These are phyloP conservation scores for Rhytidhysteron rufulum DNA, from an alignment of 2,329 filamentous ascomycete species.

Conservation along the genomic window DNA sequence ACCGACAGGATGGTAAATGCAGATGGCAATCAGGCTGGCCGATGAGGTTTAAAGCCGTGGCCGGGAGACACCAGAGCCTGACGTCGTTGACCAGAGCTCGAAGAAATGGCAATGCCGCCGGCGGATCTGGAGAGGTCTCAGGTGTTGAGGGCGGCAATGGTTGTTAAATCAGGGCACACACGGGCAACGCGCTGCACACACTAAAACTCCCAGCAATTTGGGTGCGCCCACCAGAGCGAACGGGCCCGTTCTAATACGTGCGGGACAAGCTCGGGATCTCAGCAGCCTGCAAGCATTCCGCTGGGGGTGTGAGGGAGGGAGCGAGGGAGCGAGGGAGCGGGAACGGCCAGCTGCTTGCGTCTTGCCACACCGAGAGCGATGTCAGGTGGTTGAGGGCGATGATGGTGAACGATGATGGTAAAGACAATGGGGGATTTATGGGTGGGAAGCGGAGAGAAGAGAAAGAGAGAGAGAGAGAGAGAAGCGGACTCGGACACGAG, in stretches of 20 bases:
- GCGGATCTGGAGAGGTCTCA: neutral
- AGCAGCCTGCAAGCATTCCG: no score
- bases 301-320: neutral
- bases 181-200: neutral
- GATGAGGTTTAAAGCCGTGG: neutral
- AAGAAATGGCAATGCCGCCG: neutral
- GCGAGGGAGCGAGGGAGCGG: no score
- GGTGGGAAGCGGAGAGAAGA: no score
- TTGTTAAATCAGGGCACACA: neutral
- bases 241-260: no score
- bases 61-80: neutral
- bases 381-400: no score
- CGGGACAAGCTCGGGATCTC: neutral
- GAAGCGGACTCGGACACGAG: no score
- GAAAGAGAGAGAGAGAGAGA: no score
- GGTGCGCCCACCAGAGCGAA: no score
- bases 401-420: no score
- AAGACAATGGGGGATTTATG: no score
- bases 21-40: neutral
- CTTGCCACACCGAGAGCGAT: no score
- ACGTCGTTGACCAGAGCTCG: neutral
- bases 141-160: neutral
- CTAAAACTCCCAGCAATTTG: neutral
- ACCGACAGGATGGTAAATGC: slow-evolving; percentile 17
- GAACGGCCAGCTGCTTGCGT: no score